Percentiles rank a stretch among this genome's conserved stretches.
Evolutionary conservation across 805 yeast genomes (phyloP).

Genomic region (Saturnispora diversa): DNA sequence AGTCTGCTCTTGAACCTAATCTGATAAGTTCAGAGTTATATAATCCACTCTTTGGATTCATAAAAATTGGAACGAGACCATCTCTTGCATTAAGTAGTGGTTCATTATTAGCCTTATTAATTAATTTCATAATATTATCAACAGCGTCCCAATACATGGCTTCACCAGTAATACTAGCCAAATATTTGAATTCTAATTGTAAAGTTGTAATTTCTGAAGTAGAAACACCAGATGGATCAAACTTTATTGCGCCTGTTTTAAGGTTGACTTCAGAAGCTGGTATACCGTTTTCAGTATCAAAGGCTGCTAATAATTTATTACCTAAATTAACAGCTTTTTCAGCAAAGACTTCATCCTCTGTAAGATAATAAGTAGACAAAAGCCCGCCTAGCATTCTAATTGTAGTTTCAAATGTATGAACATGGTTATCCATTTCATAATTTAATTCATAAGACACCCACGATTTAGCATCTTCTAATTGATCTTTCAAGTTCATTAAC

Average conservation of each 20-base stretch:
- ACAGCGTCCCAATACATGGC: conserved; percentile 66
- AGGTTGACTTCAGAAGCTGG: conserved; percentile 79
- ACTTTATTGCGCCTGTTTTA: conserved; percentile 45
- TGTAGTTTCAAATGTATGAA: conserved; percentile 88
- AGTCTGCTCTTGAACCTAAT: conserved; percentile 87
- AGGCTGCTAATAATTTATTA: conserved; percentile 62
- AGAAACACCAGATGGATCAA: conserved; percentile 69
- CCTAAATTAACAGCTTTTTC: conserved; percentile 77
- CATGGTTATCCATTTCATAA: conserved; percentile 65
- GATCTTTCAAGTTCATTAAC: conserved; percentile 63
- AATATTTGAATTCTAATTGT: conserved; percentile 79
- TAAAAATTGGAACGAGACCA: conserved; percentile 78
- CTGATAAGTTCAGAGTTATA: conserved; percentile 61
- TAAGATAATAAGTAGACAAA: conserved; percentile 69
- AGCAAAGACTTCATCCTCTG: conserved; percentile 60
- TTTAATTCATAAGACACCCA: conserved; percentile 70
- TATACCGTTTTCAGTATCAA: conserved; percentile 51
- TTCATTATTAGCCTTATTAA: conserved; percentile 56
- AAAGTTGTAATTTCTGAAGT: conserved; percentile 87
- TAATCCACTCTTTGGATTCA: conserved; percentile 65
- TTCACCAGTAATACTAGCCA: conserved; percentile 76
- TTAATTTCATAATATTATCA: conserved; percentile 61
- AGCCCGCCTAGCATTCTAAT: conserved; percentile 91
- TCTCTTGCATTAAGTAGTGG: conserved; percentile 29
- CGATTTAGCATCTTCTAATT: conserved; percentile 51